Base-by-base conservation (phyloP, 139 green algal species). In the Chlamydomonas urium region DNA sequence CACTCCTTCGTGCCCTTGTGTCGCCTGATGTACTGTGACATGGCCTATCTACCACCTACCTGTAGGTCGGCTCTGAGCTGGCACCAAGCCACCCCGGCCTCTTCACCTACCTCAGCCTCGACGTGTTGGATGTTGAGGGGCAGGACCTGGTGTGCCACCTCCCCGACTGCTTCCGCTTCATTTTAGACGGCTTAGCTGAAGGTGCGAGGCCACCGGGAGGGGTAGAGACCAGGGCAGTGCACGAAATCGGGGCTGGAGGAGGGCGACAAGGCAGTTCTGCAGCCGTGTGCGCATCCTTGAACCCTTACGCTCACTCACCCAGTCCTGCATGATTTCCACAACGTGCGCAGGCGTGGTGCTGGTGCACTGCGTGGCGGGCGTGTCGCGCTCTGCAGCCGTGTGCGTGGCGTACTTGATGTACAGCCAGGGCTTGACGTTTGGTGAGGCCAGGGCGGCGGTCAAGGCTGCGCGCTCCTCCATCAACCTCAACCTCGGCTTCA, bases 401-500 rank as follows among this genome's bases (percentile, higher is more conserved):
- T 32, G 61, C 4, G 71, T 79, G 4, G 78, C 56, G 32, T 83
- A 77, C 56, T 33, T 83, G 4, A 83, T 83, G 78, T 65, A 61
- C 4, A 35, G 26, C 3, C 62, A 65, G 10, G 28, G 37, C 14
- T 5, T 70, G 3, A 38, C 34, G 29, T 75, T 67, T 21, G 29
- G 53, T 6, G 56, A 38, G 5, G 71, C 76, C 0, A 34, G 47
- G 2, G 47, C 66, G 6, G n/a, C 29, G 21, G 66, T 83, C 0
- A 56, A 73, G 14, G 62, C 68, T 10, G 37, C 56, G 1, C 68
- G 78, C 2, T 68, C 73, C 28, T 26, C 4, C 33, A 62, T 83
- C 45, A 73, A 77, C 57, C 78, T 73, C 35, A 83, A 83, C 63
- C 32, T 65, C 3, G 78, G 78, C 34, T 83, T 83, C 53, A 23